These are phyloP conservation scores for Taphrina populina DNA, from an alignment of 1,139 yeast genomes.

Conservation along the genomic window DNA sequence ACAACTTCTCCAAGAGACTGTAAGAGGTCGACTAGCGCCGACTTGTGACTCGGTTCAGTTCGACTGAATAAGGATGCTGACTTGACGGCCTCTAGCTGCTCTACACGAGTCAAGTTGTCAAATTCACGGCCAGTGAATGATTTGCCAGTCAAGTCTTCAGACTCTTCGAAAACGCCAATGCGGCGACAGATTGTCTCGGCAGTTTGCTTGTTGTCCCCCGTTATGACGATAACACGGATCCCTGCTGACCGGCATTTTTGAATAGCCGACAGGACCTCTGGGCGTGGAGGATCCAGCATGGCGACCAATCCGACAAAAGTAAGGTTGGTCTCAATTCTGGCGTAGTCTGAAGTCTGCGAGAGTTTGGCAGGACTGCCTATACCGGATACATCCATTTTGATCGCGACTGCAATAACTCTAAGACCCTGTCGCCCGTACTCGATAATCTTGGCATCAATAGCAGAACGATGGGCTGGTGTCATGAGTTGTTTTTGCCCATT, in stretches of 20 bases:
- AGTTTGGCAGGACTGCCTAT: conserved; percentile 26
- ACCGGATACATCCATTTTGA: conserved; percentile 36
- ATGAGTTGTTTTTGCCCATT: conserved; percentile 41
- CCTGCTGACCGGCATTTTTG: conserved; percentile 55
- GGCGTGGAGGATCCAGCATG: conserved; percentile 58
- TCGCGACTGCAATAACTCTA: conserved; percentile 53
- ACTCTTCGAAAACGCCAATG: conserved; percentile 53
- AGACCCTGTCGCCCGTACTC: conserved; percentile 50
- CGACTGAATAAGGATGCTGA: conserved; percentile 50
- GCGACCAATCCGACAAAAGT: conserved; percentile 55
- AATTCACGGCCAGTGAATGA: conserved; percentile 54
- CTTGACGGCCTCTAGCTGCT: conserved; percentile 40
- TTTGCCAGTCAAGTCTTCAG: conserved; percentile 49
- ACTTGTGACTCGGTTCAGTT: conserved; percentile 58
- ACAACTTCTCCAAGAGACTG: conserved; percentile 52
- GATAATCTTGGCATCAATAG: conserved; percentile 44
- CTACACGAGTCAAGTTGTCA: conserved; percentile 42
- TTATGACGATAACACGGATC: conserved; percentile 55
- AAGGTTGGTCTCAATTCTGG: conserved; percentile 46
- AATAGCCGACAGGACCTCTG: conserved; percentile 53
- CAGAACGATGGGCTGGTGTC: conserved; percentile 39
- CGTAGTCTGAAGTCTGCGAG: conserved; percentile 40
- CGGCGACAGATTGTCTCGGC: conserved; percentile 57
- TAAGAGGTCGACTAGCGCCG: conserved; percentile 53
- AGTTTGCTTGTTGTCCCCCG: conserved; percentile 58